These are phyloP conservation scores for Myriosclerotinia curreyana DNA, from an alignment of 2,329 filamentous ascomycete genomes.

Conservation along the genomic window DNA sequence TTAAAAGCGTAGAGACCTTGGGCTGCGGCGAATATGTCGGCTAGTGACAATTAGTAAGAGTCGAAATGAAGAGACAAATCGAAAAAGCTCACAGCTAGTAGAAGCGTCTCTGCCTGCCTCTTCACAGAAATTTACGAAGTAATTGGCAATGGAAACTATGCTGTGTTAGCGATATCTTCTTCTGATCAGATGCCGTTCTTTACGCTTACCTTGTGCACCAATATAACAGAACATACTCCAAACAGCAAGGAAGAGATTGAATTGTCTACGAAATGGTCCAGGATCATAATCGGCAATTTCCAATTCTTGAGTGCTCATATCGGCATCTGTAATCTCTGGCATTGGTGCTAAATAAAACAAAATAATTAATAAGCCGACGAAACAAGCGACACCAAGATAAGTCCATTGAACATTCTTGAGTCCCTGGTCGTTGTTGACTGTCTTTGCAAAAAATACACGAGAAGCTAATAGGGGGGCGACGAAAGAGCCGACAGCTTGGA, in stretches of 20 bases:
- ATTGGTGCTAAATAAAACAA: slow-evolving; percentile 63
- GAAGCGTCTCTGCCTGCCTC: slow-evolving; percentile 53
- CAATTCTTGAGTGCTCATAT: slow-evolving; percentile 63
- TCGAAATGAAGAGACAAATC: not conserved
- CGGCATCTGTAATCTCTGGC: slow-evolving; percentile 69
- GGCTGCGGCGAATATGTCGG: slow-evolving; percentile 51
- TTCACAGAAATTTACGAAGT: slow-evolving; percentile 70
- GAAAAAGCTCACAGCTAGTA: slow-evolving; percentile 24
- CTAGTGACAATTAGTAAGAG: slow-evolving; percentile 49
- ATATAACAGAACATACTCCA: slow-evolving; percentile 77
- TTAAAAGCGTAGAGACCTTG: slow-evolving; percentile 73
- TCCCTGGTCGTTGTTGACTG: slow-evolving; percentile 43
- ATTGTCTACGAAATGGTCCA: slow-evolving; percentile 67
- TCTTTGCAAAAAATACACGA: slow-evolving; percentile 67
- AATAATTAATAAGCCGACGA: slow-evolving; percentile 63
- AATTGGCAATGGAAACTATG: slow-evolving; percentile 55
- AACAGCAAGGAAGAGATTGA: slow-evolving; percentile 71
- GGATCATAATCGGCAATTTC: slow-evolving; percentile 46
- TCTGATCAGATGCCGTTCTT: too few relatives aligned
- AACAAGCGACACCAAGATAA: slow-evolving; percentile 51
- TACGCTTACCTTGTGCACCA: slow-evolving; percentile 55
- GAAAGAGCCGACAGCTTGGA: slow-evolving; percentile 73
- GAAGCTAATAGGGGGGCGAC: slow-evolving; percentile 70
- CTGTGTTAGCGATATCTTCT: not conserved
- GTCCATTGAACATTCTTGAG: slow-evolving; percentile 64